Evolutionary conservation across 228 moss, liverwort and hornwort genomes (phyloP).

Genomic region (Sphagnum magellanicum): DNA sequence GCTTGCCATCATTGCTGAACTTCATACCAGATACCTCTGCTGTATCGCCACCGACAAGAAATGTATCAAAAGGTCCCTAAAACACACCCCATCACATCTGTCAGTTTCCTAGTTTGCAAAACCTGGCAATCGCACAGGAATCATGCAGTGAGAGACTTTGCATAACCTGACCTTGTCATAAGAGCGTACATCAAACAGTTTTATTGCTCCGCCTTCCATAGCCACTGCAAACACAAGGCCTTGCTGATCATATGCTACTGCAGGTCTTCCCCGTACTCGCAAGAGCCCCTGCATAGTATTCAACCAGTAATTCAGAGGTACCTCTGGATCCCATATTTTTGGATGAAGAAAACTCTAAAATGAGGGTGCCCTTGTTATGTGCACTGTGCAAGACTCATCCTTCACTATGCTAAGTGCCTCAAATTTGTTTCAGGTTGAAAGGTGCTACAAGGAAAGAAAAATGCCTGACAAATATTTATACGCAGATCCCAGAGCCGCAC

Average conservation of each 20-base stretch:
- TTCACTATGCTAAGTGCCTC: too few species aligned
- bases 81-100: not conserved
- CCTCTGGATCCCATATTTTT: too few species aligned
- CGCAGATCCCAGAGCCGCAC: conserved; percentile 95
- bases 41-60: conserved; percentile 81
- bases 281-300: conserved; percentile 57
- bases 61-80: conserved; percentile 97
- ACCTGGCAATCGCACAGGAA: conserved; percentile 2
- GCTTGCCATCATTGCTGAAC: conserved; percentile 95
- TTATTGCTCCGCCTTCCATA: conserved; percentile 95
- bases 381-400: not conserved
- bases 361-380: not conserved
- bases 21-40: conserved; percentile 93
- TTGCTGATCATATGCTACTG: conserved; percentile 97
- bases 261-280: conserved; percentile 94
- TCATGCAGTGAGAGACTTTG: not conserved
- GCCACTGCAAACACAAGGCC: conserved; percentile 96
- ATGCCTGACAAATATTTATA: conserved; percentile 89
- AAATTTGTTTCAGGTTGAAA: not conserved
- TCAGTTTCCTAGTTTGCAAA: conserved; percentile 10
- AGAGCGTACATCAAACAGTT: conserved; percentile 96
- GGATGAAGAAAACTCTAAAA: too few species aligned
- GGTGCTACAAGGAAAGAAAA: conserved; percentile 6
- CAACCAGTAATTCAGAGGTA: not conserved
- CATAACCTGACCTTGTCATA: conserved; percentile 70